Conservation (phyloP, 83 land plant species). For the Thuja plicata region DNA sequence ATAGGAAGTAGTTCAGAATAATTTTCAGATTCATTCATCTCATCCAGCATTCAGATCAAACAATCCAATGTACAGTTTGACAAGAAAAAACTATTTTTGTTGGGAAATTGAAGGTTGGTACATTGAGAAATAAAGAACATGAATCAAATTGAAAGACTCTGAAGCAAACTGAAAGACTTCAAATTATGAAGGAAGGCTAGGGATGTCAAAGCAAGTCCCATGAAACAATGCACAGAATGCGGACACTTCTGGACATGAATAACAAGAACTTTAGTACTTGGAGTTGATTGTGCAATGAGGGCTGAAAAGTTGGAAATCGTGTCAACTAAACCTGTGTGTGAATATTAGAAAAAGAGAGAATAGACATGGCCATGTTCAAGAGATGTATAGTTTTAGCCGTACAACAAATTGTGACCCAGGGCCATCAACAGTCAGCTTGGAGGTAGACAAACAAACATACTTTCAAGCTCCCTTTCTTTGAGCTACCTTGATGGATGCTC, state of each 20-base stretch:
- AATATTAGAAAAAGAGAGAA: background rate
- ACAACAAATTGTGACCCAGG: background rate
- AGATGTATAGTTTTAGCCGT: background rate
- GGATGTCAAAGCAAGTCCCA: background rate
- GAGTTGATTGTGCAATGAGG: background rate
- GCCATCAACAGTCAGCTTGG: background rate
- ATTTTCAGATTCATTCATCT: background rate
- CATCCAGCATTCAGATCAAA: constrained; percentile 2
- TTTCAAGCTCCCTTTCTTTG: background rate
- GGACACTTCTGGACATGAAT: background rate
- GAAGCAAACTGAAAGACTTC: background rate
- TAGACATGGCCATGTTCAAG: background rate
- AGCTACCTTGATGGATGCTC: background rate
- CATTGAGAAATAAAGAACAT: background rate
- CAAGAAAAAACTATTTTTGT: background rate
- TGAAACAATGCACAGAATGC: background rate
- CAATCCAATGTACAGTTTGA: background rate
- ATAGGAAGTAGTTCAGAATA: background rate
- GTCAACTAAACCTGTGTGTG: background rate
- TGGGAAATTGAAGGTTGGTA: background rate
- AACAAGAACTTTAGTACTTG: background rate
- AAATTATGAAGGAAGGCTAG: background rate
- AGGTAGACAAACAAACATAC: background rate
- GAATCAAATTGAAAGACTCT: background rate
- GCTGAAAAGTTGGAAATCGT: background rate